Evolutionary conservation across 805 yeast species (phyloP), one percentile per base, ranked within the genome.

Genomic region (Kazachstania psychrophila): DNA sequence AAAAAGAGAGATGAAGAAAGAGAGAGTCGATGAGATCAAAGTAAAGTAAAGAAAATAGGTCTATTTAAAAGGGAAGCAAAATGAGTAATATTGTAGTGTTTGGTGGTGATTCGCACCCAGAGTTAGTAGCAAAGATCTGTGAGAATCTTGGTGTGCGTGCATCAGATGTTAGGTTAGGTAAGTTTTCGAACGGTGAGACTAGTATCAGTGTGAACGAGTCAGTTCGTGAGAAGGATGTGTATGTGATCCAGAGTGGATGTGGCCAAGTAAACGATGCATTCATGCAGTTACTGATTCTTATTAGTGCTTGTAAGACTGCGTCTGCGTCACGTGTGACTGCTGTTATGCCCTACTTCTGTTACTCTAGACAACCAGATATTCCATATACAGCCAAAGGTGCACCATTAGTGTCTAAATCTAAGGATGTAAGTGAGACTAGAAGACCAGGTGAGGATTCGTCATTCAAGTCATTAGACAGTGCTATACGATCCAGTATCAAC

Each of bases 171-270:
- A 66, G 67, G 31, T 66, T 78, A 40, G 74, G 74, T 41, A 79
- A 79, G 54, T 74, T 75, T 54, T 79, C 89, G 42, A 92, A 92
- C 56, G 99, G 98, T 37, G 99, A 92, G 56, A 88, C 95, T 4
- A 78, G 89, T 20, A 85, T 92, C 40, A 81, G 79, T 39, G 75
- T 92, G 38, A 70, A 72, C 37, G 94, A 87, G 51, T 82, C 95
- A 10, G 97, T 92, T 17, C 72, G 99, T 54, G 97, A 88, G 47
- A 92, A 92, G 61, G 96, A 92, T 57, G 97, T 92, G 6, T 92
- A 81, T 53, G 87, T 87, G 30, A 70, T 88, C 34, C 96, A 87
- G 60, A 71, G 65, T 38, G 94, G 94, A 7, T 79, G 88, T 48
- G 95, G 94, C 8, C 75, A 79, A 50, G 95, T 86, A 30, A 88